Percentiles rank a stretch among this genome's conserved stretches.
Conservation (phyloP, 1,139 yeast species). For the Suhomyces choctaworum region DNA sequence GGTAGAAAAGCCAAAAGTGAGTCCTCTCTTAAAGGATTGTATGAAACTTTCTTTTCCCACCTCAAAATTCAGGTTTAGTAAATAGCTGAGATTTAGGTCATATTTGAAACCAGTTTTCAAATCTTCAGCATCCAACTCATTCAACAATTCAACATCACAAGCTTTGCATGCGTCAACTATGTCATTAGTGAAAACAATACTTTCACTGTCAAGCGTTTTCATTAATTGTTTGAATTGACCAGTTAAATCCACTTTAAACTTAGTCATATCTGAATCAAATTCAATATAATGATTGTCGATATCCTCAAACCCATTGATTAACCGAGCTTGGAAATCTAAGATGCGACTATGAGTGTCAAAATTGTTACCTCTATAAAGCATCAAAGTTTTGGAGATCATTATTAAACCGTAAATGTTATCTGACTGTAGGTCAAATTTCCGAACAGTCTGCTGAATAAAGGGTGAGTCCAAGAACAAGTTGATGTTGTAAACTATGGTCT, state of each 20-base stretch:
- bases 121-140: constrained; percentile 1
- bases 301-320: constrained; percentile 53
- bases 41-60: constrained; percentile 32
- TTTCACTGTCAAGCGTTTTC: constrained; percentile 4
- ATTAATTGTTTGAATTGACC: constrained; percentile 19
- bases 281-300: constrained; percentile 50
- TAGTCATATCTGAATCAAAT: constrained; percentile 35
- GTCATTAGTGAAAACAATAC: constrained; percentile 19
- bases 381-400: constrained; percentile 27
- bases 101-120: constrained; percentile 14
- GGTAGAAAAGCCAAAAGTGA: constrained; percentile 32
- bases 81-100: constrained; percentile 29
- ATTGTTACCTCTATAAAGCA: constrained; percentile 18
- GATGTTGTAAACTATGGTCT: constrained; percentile 18
- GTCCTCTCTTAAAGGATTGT: constrained; percentile 30
- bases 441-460: constrained; percentile 30
- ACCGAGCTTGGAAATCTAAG: constrained; percentile 35
- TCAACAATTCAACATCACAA: constrained; percentile 13
- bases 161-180: constrained; percentile 23
- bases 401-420: constrained; percentile 41
- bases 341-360: constrained; percentile 22
- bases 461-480: constrained; percentile 32
- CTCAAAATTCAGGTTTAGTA: constrained; percentile 32
- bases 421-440: constrained; percentile 28
- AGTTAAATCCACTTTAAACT: constrained; percentile 26